phyloP scores from a whole-genome alignment of 2,329 filamentous ascomycete genomes.

The Colletotrichum euphorbiae region DNA sequence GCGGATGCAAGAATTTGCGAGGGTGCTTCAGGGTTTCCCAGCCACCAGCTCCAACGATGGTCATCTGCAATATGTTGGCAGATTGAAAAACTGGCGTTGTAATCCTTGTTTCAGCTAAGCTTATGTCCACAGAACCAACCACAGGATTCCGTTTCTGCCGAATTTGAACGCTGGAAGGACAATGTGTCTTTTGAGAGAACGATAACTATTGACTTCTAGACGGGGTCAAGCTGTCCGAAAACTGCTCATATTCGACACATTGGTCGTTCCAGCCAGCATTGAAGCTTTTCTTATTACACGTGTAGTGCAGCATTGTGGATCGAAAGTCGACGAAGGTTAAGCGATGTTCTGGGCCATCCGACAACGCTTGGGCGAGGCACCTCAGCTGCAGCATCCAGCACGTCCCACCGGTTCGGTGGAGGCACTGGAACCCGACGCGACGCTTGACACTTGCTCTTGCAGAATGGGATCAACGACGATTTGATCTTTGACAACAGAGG shows the following conservation, averaged over 20 bases:
- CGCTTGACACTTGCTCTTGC: constrained; percentile 29
- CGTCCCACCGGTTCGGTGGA: constrained; percentile 38
- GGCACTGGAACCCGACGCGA: constrained; percentile 11
- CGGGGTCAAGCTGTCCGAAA: neutral
- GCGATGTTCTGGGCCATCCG: constrained; percentile 7
- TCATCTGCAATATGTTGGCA: neutral
- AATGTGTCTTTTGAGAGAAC: neutral
- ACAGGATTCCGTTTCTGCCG: neutral
- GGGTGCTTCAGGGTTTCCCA: neutral
- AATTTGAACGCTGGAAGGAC: neutral
- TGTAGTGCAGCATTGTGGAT: constrained; percentile 10
- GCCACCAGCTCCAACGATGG: neutral
- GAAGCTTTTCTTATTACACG: neutral
- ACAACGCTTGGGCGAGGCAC: constrained; percentile 1
- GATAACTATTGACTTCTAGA: neutral
- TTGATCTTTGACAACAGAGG: neutral
- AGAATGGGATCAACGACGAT: neutral
- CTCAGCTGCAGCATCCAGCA: constrained; percentile 25
- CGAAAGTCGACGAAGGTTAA: constrained; percentile 31
- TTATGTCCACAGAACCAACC: constrained; percentile 15
- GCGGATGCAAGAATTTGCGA: neutral
- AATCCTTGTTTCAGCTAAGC: constrained; percentile 36
- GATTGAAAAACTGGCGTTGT: constrained; percentile 15
- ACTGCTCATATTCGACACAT: neutral
- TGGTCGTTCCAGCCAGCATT: neutral